Percentiles rank a stretch among this genome's conserved stretches.
Conservation (phyloP, 305 asterid genomes). For the Fraxinus dipetala region DNA sequence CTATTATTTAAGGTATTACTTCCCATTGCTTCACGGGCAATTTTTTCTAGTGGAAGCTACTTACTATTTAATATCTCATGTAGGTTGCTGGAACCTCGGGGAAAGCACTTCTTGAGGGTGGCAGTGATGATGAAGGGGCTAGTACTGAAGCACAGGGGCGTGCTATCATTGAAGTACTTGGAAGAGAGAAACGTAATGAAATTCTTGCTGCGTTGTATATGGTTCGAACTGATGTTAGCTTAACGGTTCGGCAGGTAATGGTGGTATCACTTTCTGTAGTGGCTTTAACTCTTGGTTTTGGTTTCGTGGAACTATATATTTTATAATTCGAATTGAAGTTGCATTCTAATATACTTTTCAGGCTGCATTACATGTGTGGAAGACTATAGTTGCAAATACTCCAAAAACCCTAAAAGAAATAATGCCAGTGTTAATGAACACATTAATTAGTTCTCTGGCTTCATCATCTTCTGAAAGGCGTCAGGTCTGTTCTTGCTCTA, state of each 20-base stretch:
- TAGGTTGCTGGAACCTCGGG: slow-evolving; percentile 99
- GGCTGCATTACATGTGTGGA: slow-evolving; percentile 99
- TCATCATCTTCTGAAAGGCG: slow-evolving; percentile 96
- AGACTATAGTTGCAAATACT: slow-evolving; percentile 97
- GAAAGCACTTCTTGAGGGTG: slow-evolving; percentile 99
- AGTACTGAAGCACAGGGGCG: slow-evolving; percentile 99
- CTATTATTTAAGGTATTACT: slow-evolving; percentile 83
- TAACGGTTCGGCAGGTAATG: slow-evolving; percentile 94
- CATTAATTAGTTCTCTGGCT: slow-evolving; percentile 87
- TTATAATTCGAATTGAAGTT: slow-evolving; percentile 18
- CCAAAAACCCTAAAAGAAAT: slow-evolving; percentile 97
- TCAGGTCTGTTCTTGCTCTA: slow-evolving; percentile 55
- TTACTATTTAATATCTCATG: slow-evolving; percentile 21
- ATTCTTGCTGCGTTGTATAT: slow-evolving; percentile 96
- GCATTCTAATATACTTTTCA: slow-evolving; percentile 32
- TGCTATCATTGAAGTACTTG: slow-evolving; percentile 98
- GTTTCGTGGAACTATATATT: slow-evolving; percentile 21
- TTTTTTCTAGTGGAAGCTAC: slow-evolving; percentile 20
- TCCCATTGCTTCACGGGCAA: slow-evolving; percentile 11
- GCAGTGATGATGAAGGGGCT: slow-evolving; percentile 99
- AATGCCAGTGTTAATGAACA: slow-evolving; percentile 97
- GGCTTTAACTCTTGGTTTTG: slow-evolving; percentile 26
- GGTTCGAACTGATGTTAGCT: slow-evolving; percentile 97
- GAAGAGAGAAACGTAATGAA: slow-evolving; percentile 95
- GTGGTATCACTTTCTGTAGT: slow-evolving; percentile 17